A percentile compares a stretch with the other conserved stretches of the same genome.
Evolutionary conservation across 805 yeast species (phyloP).

Genomic region (Candida tallmaniae): DNA sequence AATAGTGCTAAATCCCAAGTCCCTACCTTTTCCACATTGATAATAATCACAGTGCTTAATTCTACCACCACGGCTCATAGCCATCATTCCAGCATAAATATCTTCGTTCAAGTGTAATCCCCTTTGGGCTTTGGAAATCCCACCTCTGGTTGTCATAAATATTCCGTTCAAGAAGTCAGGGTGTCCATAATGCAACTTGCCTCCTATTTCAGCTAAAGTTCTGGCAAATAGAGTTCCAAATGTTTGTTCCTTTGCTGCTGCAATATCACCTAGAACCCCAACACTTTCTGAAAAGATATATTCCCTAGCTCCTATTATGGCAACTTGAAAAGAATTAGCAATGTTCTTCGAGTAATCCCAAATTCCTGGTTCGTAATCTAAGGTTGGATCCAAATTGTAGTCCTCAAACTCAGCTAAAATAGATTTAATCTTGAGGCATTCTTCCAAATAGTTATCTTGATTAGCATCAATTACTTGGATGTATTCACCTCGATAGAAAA

Average conservation of each 20-base stretch:
- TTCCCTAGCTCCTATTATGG: slow-evolving; percentile 84
- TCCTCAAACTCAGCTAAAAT: slow-evolving; percentile 82
- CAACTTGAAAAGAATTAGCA: slow-evolving; percentile 48
- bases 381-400: slow-evolving; percentile 43
- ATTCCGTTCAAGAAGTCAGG: slow-evolving; percentile 78
- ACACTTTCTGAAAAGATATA: slow-evolving; percentile 83
- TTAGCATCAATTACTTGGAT: slow-evolving; percentile 82
- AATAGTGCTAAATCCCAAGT: slow-evolving; percentile 82
- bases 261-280: slow-evolving; percentile 83
- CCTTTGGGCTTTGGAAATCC: slow-evolving; percentile 82
- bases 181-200: slow-evolving; percentile 84
- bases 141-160: slow-evolving; percentile 83
- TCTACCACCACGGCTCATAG: slow-evolving; percentile 78
- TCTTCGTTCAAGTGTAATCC: slow-evolving; percentile 85
- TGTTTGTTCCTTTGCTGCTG: slow-evolving; percentile 88
- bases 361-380: slow-evolving; percentile 26
- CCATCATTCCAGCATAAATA: slow-evolving; percentile 86
- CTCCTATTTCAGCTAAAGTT: slow-evolving; percentile 80
- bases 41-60: slow-evolving; percentile 83
- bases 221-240: slow-evolving; percentile 83
- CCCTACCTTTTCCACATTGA: slow-evolving; percentile 91
- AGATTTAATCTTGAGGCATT: slow-evolving; percentile 77
- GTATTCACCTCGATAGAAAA: slow-evolving; percentile 81
- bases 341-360: background rate
- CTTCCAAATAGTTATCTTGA: slow-evolving; percentile 83